phyloP scores from a whole-genome alignment of 768 basidiomycete species.

The Mycena latifolia region DNA sequence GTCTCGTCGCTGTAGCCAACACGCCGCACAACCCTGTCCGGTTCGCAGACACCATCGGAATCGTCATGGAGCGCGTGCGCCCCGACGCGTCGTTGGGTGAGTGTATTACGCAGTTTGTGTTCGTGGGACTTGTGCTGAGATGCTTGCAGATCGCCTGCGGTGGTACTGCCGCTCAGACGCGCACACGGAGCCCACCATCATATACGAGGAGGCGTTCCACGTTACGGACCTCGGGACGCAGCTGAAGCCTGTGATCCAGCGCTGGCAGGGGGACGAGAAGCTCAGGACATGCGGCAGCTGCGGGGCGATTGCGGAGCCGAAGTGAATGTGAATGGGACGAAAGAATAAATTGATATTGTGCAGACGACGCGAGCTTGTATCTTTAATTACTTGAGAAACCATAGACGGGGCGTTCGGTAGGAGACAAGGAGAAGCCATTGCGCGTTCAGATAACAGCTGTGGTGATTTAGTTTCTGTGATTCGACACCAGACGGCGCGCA shows the following conservation, averaged over 20 bases:
- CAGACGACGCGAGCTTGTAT: too few relatives aligned
- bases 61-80: conserved; percentile 90
- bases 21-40: conserved; percentile 97
- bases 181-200: conserved; percentile 78
- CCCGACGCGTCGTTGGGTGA: conserved; percentile 81
- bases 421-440: too few relatives aligned
- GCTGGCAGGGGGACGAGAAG: conserved; percentile 56
- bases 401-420: too few relatives aligned
- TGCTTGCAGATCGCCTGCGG: conserved; percentile 78
- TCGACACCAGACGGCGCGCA: neutral
- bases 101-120: conserved; percentile 40
- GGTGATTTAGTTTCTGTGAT: too few relatives aligned
- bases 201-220: conserved; percentile 88
- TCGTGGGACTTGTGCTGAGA: too few relatives aligned
- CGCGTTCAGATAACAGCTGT: too few relatives aligned
- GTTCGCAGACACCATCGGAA: conserved; percentile 89
- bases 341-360: too few relatives aligned
- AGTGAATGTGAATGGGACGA: conserved; percentile 44
- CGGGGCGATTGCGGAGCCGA: conserved; percentile 71
- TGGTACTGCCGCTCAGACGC: conserved; percentile 87
- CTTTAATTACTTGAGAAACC: too few relatives aligned
- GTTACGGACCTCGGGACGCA: conserved; percentile 93
- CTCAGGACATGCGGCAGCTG: conserved; percentile 81
- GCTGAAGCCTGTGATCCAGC: conserved; percentile 90
- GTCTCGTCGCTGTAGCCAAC: conserved; percentile 68